A percentile compares a stretch with the other conserved stretches of the same genome.
These are phyloP conservation scores for Samsoniella hepiali DNA, from an alignment of 2,329 filamentous ascomycete genomes.

Conservation along the genomic window DNA sequence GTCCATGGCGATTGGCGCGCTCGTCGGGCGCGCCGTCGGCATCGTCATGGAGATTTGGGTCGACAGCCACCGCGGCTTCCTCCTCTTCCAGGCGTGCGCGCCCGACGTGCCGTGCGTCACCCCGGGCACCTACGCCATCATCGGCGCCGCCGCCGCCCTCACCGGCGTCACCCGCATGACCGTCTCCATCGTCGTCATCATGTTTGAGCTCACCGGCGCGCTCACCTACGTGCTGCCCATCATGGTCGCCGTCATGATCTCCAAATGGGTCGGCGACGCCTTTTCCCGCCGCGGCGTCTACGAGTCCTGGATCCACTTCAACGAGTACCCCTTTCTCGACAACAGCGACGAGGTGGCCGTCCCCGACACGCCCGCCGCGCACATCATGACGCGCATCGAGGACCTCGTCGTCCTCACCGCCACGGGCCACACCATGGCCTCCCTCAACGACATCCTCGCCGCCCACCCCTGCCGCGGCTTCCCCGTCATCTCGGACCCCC, in stretches of 20 bases:
- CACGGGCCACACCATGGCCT: slow-evolving; percentile 80
- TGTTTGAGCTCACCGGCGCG: slow-evolving; percentile 97
- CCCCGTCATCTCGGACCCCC: slow-evolving; percentile 77
- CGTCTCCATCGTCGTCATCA: slow-evolving; percentile 97
- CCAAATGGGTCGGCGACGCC: slow-evolving; percentile 97
- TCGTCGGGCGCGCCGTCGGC: slow-evolving; percentile 84
- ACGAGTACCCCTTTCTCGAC: slow-evolving; percentile 92
- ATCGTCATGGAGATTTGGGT: slow-evolving; percentile 90
- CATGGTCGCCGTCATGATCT: slow-evolving; percentile 98
- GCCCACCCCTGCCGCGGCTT: slow-evolving; percentile 83
- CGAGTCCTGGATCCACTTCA: slow-evolving; percentile 95
- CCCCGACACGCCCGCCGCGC: slow-evolving; percentile 79
- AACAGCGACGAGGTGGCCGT: slow-evolving; percentile 78
- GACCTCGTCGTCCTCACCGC: slow-evolving; percentile 86
- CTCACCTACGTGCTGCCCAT: slow-evolving; percentile 96
- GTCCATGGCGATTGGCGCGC: slow-evolving; percentile 91
- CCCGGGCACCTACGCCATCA: slow-evolving; percentile 92
- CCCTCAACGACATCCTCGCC: slow-evolving; percentile 66
- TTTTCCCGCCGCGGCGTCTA: slow-evolving; percentile 93
- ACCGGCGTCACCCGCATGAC: slow-evolving; percentile 95
- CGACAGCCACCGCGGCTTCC: slow-evolving; percentile 68
- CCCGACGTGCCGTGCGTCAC: slow-evolving; percentile 86
- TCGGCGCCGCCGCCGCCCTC: slow-evolving; percentile 91
- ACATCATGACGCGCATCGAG: slow-evolving; percentile 90
- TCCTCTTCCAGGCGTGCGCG: slow-evolving; percentile 77